These are phyloP conservation scores for Dioscorea zingiberensis DNA, from an alignment of 106 monocot species.

Conservation along the genomic window DNA sequence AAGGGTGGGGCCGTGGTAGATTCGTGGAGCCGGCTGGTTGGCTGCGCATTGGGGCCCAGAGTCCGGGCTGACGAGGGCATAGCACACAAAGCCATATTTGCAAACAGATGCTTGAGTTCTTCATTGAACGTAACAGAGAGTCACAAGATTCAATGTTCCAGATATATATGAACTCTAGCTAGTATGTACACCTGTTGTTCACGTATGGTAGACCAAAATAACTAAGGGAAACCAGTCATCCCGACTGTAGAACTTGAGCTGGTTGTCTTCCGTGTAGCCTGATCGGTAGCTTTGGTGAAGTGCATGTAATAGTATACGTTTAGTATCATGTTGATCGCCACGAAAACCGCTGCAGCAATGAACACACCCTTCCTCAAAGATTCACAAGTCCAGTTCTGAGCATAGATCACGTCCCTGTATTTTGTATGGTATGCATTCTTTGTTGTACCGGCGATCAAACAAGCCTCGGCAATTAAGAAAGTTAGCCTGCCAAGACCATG, in stretches of 20 bases:
- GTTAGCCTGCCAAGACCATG: slow-evolving; percentile 46
- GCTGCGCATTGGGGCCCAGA: too few relatives aligned
- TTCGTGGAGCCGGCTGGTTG: too few relatives aligned
- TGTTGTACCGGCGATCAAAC: slow-evolving; percentile 76
- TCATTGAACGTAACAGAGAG: too few relatives aligned
- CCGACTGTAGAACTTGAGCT: slow-evolving; percentile 47
- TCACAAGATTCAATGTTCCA: too few relatives aligned
- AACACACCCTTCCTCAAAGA: slow-evolving; percentile 91
- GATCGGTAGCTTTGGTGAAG: slow-evolving; percentile 66
- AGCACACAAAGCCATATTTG: too few relatives aligned
- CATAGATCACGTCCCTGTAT: slow-evolving; percentile 74
- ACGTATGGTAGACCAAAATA: too few relatives aligned
- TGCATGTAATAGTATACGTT: slow-evolving; percentile 95
- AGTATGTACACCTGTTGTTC: too few relatives aligned
- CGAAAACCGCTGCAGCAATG: slow-evolving; percentile 81
- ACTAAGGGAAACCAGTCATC: slow-evolving; percentile 47
- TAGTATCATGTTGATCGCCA: slow-evolving; percentile 89
- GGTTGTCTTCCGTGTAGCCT: slow-evolving; percentile 48
- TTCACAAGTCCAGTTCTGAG: slow-evolving; percentile 86
- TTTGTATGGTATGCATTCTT: slow-evolving; percentile 99
- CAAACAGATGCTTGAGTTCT: too few relatives aligned
- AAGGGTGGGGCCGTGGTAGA: too few relatives aligned
- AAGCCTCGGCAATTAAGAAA: slow-evolving; percentile 78
- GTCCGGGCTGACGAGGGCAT: too few relatives aligned
- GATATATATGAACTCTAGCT: too few relatives aligned